Evolutionary conservation across 108 stramenopile species (phyloP), one percentile per base, ranked within the genome.

Genomic region (Chaetoceros muelleri): DNA sequence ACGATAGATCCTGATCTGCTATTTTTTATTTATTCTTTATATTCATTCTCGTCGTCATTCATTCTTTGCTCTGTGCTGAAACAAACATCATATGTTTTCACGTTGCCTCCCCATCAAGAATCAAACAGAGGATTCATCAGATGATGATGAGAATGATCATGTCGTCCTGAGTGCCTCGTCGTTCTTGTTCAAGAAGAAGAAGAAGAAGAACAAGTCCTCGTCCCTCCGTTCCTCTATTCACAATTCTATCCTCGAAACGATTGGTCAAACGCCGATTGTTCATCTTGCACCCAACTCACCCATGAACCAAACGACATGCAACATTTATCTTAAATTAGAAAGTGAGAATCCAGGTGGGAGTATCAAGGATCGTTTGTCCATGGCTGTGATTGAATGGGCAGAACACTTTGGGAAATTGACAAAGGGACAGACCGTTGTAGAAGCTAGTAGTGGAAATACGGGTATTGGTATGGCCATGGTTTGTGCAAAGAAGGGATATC

Each of bases 371-470:
- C 84, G 96, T 49, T 52, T 88, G 48, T 75, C 79, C 8, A 72
- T 95, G 48, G 49, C 71, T 3, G 76, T 87, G 62, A 93, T 98
- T 62, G 86, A 93, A 25, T 69, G 78, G 5, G 92, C 90, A 0
- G 95, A 95, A 56, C 66, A 62, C 17, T 61, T 74, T 49, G 94
- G 95, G 3, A 53, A 70, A 31, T 60, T 96, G 48, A 78, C 70
- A 53, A 86, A 85, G 21, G 97, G 97, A 2, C 71, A 92, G 56
- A 94, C 93, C 0, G 90, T 96, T 25, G 70, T 98, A 16, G 97
- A 96, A 65, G 92, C 94, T 24, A 94, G 93, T 0, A 82, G 79
- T 24, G 97, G 97, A n/a, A 96, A 95, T 60, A 96, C 95, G 10
- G 97, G 97, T 28, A 94, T 96, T 46, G 84, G 85, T 23, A 54